These are phyloP conservation scores for Populus simonii DNA, from an alignment of 345 rosid genomes.

Conservation along the genomic window DNA sequence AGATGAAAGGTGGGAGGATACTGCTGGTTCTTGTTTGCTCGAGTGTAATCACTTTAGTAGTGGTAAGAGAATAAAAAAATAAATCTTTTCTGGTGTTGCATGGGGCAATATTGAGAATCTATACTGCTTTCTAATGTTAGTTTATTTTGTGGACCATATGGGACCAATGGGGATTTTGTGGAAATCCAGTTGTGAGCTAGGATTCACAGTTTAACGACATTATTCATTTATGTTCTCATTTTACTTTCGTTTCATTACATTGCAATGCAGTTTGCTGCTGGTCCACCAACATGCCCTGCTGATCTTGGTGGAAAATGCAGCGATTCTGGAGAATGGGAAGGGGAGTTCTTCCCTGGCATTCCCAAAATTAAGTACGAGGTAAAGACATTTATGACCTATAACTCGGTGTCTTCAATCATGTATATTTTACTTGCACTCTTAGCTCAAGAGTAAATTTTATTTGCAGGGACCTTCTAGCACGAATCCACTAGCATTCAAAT, in stretches of 20 bases:
- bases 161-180: too few relatives aligned
- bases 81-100: too few relatives aligned
- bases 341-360: constrained; percentile 85
- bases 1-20: constrained; percentile 36
- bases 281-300: constrained; percentile 72
- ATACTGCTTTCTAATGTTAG: too few relatives aligned
- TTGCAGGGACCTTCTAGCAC: constrained; percentile 74
- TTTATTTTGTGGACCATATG: too few relatives aligned
- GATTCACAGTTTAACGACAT: background rate
- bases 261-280: constrained; percentile 47
- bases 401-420: background rate
- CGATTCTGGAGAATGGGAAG: constrained; percentile 75
- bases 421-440: background rate
- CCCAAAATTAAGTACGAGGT: constrained; percentile 85
- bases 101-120: too few relatives aligned
- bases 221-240: background rate
- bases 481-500: constrained; percentile 74
- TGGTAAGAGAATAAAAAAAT: constrained; percentile 32
- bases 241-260: background rate
- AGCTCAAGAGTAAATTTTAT: background rate
- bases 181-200: too few relatives aligned
- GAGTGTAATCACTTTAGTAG: constrained; percentile 26
- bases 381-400: background rate
- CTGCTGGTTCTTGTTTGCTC: constrained; percentile 37
- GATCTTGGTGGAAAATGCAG: constrained; percentile 50